Conservation (phyloP, 23 red algal genomes). For the Gracilaria gracilis region DNA sequence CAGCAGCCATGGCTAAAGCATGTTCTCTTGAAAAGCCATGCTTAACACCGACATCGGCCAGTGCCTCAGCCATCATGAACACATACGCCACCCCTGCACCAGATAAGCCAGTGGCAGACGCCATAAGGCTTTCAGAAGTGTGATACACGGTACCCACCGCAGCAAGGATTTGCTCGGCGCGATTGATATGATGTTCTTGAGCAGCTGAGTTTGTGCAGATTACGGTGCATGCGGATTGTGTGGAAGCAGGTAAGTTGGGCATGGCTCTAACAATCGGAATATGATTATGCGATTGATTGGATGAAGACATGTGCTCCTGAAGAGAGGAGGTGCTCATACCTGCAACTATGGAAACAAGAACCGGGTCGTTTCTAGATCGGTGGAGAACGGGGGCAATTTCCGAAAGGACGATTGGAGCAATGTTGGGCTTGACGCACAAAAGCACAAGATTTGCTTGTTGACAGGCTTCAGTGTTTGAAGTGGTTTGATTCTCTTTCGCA, state of each 20-base stretch:
- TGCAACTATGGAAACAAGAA: conserved; percentile 35
- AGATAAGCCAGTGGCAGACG: conserved; percentile 66
- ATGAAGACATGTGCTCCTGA: conserved; percentile 3
- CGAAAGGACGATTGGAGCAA: conserved; percentile 35
- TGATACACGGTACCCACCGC: conserved; percentile 63
- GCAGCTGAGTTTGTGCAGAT: conserved; percentile 56
- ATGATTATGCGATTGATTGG: background rate
- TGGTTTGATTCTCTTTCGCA: conserved; percentile 9
- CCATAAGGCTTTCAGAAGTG: conserved; percentile 61
- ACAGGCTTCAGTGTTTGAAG: conserved; percentile 13
- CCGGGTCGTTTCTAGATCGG: background rate
- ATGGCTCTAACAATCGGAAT: conserved; percentile 73
- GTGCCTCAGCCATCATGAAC: conserved; percentile 80
- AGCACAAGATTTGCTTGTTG: conserved; percentile 36
- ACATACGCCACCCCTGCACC: conserved; percentile 77
- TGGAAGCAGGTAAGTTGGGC: conserved; percentile 75
- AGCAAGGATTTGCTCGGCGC: conserved; percentile 45
- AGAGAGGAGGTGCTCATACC: conserved; percentile 23
- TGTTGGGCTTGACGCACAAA: conserved; percentile 42
- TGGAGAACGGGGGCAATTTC: conserved; percentile 35
- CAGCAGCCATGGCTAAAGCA: conserved; percentile 56
- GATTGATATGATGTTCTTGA: conserved; percentile 29
- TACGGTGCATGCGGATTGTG: conserved; percentile 50
- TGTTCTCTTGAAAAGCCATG: conserved; percentile 70
- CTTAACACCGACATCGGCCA: conserved; percentile 78